These are phyloP conservation scores for Cryptococcus depauperatus DNA, from an alignment of 1,284 basidiomycete species.

Conservation along the genomic window DNA sequence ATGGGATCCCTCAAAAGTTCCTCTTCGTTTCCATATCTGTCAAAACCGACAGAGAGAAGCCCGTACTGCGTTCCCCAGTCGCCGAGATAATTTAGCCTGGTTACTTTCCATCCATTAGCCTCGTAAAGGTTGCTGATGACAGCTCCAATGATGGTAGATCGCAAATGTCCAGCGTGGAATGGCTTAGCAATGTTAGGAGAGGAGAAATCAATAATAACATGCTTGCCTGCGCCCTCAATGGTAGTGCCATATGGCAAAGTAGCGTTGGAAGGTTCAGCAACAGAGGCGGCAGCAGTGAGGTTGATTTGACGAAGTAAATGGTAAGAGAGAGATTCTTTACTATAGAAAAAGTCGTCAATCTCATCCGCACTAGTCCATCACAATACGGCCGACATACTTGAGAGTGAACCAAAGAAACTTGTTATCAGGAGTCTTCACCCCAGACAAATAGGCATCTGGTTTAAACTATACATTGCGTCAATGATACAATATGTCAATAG, in stretches of 20 bases:
- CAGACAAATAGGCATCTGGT: slow-evolving; percentile 48
- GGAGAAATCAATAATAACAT: slow-evolving; percentile 66
- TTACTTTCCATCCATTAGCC: slow-evolving; percentile 85
- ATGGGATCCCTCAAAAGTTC: slow-evolving; percentile 82
- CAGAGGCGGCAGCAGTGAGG: slow-evolving; percentile 50
- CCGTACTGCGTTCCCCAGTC: slow-evolving; percentile 90
- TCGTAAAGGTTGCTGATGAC: slow-evolving; percentile 89
- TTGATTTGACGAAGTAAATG: slow-evolving; percentile 76
- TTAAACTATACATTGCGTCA: slow-evolving; percentile 51
- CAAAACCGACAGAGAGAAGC: slow-evolving; percentile 84
- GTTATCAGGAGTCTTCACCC: slow-evolving; percentile 49
- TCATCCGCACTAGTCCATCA: not conserved
- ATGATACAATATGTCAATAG: not conserved
- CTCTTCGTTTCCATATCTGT: slow-evolving; percentile 80
- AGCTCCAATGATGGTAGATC: slow-evolving; percentile 95
- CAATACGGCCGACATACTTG: slow-evolving; percentile 44
- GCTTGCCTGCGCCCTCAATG: slow-evolving; percentile 65
- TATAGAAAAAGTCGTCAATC: slow-evolving; percentile 11
- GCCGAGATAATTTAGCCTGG: slow-evolving; percentile 86
- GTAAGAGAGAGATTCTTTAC: slow-evolving; percentile 57
- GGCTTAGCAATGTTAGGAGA: slow-evolving; percentile 98
- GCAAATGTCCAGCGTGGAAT: slow-evolving; percentile 95
- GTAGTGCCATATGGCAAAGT: slow-evolving; percentile 66
- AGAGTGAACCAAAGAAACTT: slow-evolving; percentile 79
- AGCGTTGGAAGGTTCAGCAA: slow-evolving; percentile 26